A percentile compares a stretch with the other conserved stretches of the same genome.
These are phyloP conservation scores for Suillus weaverae DNA, from an alignment of 768 basidiomycete species.

Conservation along the genomic window DNA sequence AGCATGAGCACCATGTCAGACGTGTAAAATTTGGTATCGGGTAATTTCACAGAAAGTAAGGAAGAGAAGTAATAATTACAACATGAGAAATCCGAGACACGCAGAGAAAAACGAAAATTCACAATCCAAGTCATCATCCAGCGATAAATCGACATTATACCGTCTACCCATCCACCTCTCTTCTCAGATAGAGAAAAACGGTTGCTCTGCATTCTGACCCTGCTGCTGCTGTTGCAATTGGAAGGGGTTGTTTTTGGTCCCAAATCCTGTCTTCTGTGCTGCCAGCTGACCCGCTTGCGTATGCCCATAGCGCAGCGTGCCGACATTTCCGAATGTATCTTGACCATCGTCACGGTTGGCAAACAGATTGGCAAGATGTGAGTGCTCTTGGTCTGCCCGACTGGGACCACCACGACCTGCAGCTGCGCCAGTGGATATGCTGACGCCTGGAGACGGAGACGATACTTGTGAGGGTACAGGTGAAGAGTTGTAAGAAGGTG, in stretches of 20 bases:
- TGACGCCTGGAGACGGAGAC: conserved; percentile 37
- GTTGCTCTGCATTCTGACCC: conserved; percentile 59
- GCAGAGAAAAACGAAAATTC: conserved; percentile 9
- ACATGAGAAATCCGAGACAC: not conserved
- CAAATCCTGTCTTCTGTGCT: conserved; percentile 47
- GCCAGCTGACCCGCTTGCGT: conserved; percentile 53
- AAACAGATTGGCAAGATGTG: conserved; percentile 76
- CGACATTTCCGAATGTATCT: conserved; percentile 95
- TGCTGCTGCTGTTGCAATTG: conserved; percentile 56
- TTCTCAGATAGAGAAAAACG: conserved; percentile 74
- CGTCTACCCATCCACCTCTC: conserved; percentile 2
- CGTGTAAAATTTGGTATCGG: conserved; percentile 3
- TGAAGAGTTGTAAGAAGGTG: conserved; percentile 33
- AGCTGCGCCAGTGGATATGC: conserved; percentile 18
- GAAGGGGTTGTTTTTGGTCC: conserved; percentile 66
- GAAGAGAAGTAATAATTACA: not conserved
- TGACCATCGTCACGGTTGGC: conserved; percentile 89
- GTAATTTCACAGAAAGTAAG: conserved; percentile 1
- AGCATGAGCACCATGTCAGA: not conserved
- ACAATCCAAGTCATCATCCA: conserved; percentile 12
- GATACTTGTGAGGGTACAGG: conserved; percentile 45
- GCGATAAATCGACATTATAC: not conserved
- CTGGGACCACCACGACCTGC: conserved; percentile 29
- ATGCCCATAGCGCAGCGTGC: conserved; percentile 69
- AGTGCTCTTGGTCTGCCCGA: conserved; percentile 67